Evolutionary conservation across 352 stramenopile species (phyloP), one percentile per base, ranked within the genome.

Genomic region (Phytophthora ohioensis): DNA sequence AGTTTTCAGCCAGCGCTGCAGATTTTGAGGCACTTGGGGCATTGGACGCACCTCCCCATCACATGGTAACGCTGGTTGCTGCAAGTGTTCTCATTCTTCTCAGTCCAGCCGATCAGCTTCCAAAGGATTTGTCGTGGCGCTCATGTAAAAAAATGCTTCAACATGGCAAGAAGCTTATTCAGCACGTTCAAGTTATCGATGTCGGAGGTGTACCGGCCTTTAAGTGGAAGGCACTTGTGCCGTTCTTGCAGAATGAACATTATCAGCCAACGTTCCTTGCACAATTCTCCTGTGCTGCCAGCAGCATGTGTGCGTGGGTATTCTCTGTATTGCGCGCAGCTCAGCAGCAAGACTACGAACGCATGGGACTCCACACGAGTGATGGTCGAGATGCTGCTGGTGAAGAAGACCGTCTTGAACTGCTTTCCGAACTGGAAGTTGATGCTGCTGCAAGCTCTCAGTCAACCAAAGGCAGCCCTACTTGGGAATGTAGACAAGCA

Each of bases 201-300:
- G 76, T 85, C 4, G 67, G 58, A 15, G 55, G 48, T 11, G 78
- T 90, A 3, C 83, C 78, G 6, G 52, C 66, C 10, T 94, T 94
- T 64, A 94, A 94, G 69, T 91, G 84, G 82, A 86, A 90, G 61
- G 87, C 87, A 15, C 67, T 94, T 36, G 53, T 81, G 0, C 87
- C 87, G 11, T 93, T 94, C 58, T 55, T 92, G 3, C 74, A 90
- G 57, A 92, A 92, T 64, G 80, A 89, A 34, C 78, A 91, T 58
- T 93, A 91, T 56, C 69, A 91, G n/a, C 85, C 87, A 3, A 77
- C 76, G 3, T 87, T 87, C 43, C 74, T 94, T 5, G 64, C 70
- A n/a, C 67, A 81, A 12, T 81, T 87, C 32, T 92, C 83, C 1
- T 66, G 48, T 45, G 73, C 80, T 2, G 85, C 83, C 0, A 85